Base-by-base conservation (phyloP, 768 basidiomycete genomes). In the Tephrocybe sp. region DNA sequence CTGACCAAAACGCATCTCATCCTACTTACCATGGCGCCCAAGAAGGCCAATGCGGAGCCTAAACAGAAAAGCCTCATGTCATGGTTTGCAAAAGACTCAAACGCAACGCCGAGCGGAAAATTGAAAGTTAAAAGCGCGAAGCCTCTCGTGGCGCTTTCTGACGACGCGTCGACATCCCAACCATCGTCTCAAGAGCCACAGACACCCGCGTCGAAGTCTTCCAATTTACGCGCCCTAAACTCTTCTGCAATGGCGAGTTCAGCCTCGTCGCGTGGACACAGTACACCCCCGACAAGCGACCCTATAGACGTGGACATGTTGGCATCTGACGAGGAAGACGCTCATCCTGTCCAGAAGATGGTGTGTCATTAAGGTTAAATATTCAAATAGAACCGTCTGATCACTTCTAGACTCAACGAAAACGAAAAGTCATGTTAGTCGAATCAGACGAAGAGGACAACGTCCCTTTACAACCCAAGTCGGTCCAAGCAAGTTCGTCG, bases 211-310 rank as follows among this genome's bases (percentile, higher is more conserved):
- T 59, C 70, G 16, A 74, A 72, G 49, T 56, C 56, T 18, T 37
- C 52, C 15, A 64, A 71, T 36, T 40, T 61, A 12, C 61, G 50
- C 43, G 59, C 57, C 13, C 47, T 65, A 31, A 68, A 64, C 47
- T 77, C 78, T 7, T 76, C 77, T 16, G 69, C 67, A 7, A 68
- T 72, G 13, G 61, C 60, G 16, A 67, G 67, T 54, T 64, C 68
- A 5, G 59, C 74, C 15, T 85, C 82, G 36, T 80, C 80, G 19
- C 70, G 68, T 18, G 71, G 69, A 16, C 73, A 71, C 43, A 85
- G 74, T 54, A 88, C 87, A 2, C 89, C 89, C 22, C 88, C 88
- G 0, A 87, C 87, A 2, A 91, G 88, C 55, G 87, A 91, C 54
- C 74, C 80, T 24, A 79, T 90, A 49, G 88, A 92, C 55, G 77